Conservation (phyloP, 78 protist genomes). For the Mantamonas sphyraenae region DNA sequence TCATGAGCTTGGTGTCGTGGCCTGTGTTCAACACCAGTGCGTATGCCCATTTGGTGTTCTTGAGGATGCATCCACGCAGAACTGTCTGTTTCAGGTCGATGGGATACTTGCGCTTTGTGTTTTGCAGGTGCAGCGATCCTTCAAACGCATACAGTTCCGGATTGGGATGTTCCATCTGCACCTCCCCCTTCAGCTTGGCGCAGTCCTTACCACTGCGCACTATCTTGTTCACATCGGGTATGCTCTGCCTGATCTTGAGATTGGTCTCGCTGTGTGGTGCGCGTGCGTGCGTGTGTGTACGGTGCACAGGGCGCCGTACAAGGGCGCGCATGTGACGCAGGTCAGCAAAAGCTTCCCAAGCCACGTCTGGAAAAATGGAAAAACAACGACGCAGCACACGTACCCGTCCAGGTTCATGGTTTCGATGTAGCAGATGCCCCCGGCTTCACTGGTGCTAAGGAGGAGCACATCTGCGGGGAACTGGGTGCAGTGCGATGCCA, state of each 20-base stretch:
- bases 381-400: not conserved
- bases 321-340: no score
- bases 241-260: constrained; percentile 23
- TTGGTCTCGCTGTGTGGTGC: constrained; percentile 45
- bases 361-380: not conserved
- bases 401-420: constrained; percentile 71
- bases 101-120: not conserved
- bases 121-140: not conserved
- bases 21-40: constrained; percentile 72
- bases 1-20: constrained; percentile 63
- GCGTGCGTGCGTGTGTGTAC: no score
- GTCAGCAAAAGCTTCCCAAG: no score
- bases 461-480: constrained; percentile 64
- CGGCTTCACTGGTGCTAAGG: constrained; percentile 10
- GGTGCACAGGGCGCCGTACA: no score
- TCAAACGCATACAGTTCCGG: constrained; percentile 38
- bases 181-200: not conserved
- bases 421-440: constrained; percentile 54
- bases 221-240: not conserved
- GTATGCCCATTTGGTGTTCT: constrained; percentile 68
- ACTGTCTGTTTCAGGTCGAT: constrained; percentile 10
- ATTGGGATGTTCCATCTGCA: constrained; percentile 56
- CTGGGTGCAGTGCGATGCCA: not conserved
- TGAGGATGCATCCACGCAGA: constrained; percentile 50
- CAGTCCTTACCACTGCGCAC: not conserved